Percentiles rank a stretch among this genome's conserved stretches.
Conservation (phyloP, 2,329 filamentous ascomycete species). For the Pyricularia pennisetigena region DNA sequence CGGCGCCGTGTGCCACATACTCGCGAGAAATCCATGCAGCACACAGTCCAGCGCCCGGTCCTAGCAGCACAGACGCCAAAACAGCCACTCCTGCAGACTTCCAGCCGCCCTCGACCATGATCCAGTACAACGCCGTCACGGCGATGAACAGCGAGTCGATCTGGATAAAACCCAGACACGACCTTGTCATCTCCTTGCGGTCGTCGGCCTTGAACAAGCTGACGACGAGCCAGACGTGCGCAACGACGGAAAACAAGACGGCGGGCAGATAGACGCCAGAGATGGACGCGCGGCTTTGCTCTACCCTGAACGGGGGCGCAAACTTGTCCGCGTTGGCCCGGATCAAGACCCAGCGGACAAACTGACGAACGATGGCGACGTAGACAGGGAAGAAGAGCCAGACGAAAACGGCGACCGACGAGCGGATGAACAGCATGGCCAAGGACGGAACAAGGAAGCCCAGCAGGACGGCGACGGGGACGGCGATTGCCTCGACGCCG, state of each 20-base stretch:
- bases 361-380: slow-evolving; percentile 31
- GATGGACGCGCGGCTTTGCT: slow-evolving; percentile 27
- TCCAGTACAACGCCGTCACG: slow-evolving; percentile 41
- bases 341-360: slow-evolving; percentile 17
- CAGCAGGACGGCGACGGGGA: slow-evolving; percentile 35
- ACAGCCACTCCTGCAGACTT: slow-evolving; percentile 18
- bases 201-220: slow-evolving; percentile 29
- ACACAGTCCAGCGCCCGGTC: slow-evolving; percentile 26
- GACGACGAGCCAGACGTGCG: slow-evolving; percentile 21
- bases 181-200: slow-evolving; percentile 37
- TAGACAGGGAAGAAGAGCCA: slow-evolving; percentile 45
- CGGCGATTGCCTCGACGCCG: slow-evolving; percentile 45
- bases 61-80: slow-evolving; percentile 17
- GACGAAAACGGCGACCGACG: slow-evolving; percentile 25
- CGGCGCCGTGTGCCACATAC: slow-evolving; percentile 1
- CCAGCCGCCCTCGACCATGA: slow-evolving; percentile 40
- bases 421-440: slow-evolving; percentile 32
- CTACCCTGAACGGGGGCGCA: slow-evolving; percentile 28
- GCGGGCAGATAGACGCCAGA: slow-evolving; percentile 34
- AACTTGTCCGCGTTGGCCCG: slow-evolving; percentile 8
- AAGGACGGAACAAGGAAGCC: slow-evolving; percentile 37
- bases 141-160: slow-evolving; percentile 34
- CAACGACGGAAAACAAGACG: slow-evolving; percentile 28
- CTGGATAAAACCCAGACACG: slow-evolving; percentile 33
- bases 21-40: slow-evolving; percentile 22